Conservation (phyloP, 2,329 filamentous ascomycete species). For the Zymoseptoria pseudotritici region DNA sequence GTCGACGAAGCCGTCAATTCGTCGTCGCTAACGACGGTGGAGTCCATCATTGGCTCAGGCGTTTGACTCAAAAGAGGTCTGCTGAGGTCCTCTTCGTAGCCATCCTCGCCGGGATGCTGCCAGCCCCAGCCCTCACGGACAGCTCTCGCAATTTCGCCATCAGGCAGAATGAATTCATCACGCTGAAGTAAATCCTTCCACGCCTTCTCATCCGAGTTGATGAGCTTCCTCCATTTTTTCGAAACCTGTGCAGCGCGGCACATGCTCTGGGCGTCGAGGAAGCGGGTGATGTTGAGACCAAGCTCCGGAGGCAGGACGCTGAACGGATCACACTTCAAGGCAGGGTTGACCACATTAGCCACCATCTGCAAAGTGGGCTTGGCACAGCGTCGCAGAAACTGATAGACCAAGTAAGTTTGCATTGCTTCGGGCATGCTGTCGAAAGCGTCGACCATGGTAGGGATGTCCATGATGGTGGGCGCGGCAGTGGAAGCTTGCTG, state of each 20-base stretch:
- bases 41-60: slow-evolving; percentile 15
- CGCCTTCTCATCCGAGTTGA: slow-evolving; percentile 87
- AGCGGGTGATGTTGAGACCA: slow-evolving; percentile 77
- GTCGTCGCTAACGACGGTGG: slow-evolving; percentile 22
- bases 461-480: slow-evolving; percentile 63
- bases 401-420: slow-evolving; percentile 95
- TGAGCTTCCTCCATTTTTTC: slow-evolving; percentile 82
- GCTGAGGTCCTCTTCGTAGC: slow-evolving; percentile 75
- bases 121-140: slow-evolving; percentile 94
- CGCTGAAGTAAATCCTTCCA: slow-evolving; percentile 89
- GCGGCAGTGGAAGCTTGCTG: slow-evolving; percentile 4
- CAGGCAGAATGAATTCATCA: slow-evolving; percentile 71
- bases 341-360: slow-evolving; percentile 84
- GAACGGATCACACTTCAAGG: slow-evolving; percentile 89
- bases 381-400: slow-evolving; percentile 79
- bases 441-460: slow-evolving; percentile 78
- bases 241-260: slow-evolving; percentile 89
- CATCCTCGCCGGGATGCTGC: slow-evolving; percentile 69
- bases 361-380: slow-evolving; percentile 84
- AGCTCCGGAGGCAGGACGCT: slow-evolving; percentile 77
- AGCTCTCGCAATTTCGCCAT: slow-evolving; percentile 76
- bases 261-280: slow-evolving; percentile 76
- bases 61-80: slow-evolving; percentile 31
- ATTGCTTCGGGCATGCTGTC: slow-evolving; percentile 85
- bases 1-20: slow-evolving; percentile 26